phyloP scores from a whole-genome alignment of 371 early-diverging fungal species.

The Mortierella sp. region DNA sequence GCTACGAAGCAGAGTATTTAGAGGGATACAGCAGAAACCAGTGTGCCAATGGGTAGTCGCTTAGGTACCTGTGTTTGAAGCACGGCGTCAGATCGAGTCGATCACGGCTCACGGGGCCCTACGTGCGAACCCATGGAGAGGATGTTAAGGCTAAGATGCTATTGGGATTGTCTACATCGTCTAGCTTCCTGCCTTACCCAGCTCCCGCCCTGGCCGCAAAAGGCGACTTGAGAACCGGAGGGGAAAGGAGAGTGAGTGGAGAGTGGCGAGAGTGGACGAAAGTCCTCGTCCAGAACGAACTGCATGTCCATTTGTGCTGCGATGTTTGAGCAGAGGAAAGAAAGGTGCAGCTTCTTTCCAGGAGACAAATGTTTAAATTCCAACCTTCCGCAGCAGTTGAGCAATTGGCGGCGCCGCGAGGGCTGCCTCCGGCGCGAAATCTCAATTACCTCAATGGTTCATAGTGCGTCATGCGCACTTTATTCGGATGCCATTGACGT shows the following conservation, averaged over 20 bases:
- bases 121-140: background rate
- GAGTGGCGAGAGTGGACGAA: background rate
- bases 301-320: too few relatives aligned
- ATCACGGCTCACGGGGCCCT: constrained; percentile 22
- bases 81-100: constrained; percentile 34
- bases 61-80: constrained; percentile 26
- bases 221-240: background rate
- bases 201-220: constrained; percentile 9
- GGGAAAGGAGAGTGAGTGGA: too few relatives aligned
- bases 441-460: too few relatives aligned
- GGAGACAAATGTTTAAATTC: background rate
- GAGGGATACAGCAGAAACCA: background rate
- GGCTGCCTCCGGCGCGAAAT: too few relatives aligned
- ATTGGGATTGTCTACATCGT: background rate
- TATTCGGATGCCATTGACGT: too few relatives aligned
- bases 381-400: constrained; percentile 7
- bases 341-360: constrained; percentile 3
- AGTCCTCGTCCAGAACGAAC: background rate
- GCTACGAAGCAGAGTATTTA: constrained; percentile 20
- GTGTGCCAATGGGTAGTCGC: background rate
- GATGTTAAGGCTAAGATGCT: background rate
- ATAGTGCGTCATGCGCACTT: too few relatives aligned
- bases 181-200: constrained; percentile 5
- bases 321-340: background rate
- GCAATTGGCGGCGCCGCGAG: too few relatives aligned